phyloP scores from a whole-genome alignment of 164 flowering plant species.

The Dillenia suffruticosa region DNA sequence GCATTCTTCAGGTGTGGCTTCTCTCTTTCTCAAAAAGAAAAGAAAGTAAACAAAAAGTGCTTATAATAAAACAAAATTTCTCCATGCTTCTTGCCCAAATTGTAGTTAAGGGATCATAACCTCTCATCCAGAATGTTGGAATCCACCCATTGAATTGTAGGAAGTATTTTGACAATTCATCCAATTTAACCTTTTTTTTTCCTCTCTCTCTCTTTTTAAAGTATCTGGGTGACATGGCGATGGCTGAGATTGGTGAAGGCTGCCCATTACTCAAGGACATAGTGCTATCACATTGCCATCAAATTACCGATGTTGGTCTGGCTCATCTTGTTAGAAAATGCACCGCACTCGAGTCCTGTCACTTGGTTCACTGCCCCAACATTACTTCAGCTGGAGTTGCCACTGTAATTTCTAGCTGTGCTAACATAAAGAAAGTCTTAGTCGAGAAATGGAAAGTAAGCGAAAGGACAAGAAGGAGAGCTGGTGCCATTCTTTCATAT shows the following conservation, averaged over 20 bases:
- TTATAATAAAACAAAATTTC: neutral
- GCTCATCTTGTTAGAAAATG: slow-evolving; percentile 62
- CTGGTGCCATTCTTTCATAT: slow-evolving; percentile 62
- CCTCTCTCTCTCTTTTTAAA: slow-evolving; percentile 17
- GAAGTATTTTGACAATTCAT: neutral
- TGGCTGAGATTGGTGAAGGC: slow-evolving; percentile 79
- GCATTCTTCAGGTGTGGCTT: slow-evolving; percentile 73
- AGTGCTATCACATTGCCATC: slow-evolving; percentile 72
- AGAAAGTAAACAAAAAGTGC: neutral
- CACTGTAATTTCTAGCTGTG: slow-evolving; percentile 65
- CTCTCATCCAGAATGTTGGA: neutral
- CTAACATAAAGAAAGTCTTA: slow-evolving; percentile 65
- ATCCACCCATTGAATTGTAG: neutral
- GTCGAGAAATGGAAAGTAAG: slow-evolving; percentile 88
- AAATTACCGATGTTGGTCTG: slow-evolving; percentile 66
- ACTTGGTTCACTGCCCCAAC: slow-evolving; percentile 80
- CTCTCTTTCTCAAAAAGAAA: slow-evolving; percentile 14
- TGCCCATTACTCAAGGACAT: slow-evolving; percentile 76
- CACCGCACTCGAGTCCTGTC: slow-evolving; percentile 63
- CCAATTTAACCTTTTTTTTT: neutral
- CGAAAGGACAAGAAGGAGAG: slow-evolving; percentile 65
- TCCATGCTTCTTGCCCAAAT: too few relatives aligned
- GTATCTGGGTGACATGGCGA: slow-evolving; percentile 67
- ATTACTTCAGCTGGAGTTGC: slow-evolving; percentile 84
- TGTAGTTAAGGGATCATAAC: too few relatives aligned